A percentile compares a stretch with the other conserved stretches of the same genome.
phyloP scores from a whole-genome alignment of 345 rosid genomes.

The Heritiera fomes region DNA sequence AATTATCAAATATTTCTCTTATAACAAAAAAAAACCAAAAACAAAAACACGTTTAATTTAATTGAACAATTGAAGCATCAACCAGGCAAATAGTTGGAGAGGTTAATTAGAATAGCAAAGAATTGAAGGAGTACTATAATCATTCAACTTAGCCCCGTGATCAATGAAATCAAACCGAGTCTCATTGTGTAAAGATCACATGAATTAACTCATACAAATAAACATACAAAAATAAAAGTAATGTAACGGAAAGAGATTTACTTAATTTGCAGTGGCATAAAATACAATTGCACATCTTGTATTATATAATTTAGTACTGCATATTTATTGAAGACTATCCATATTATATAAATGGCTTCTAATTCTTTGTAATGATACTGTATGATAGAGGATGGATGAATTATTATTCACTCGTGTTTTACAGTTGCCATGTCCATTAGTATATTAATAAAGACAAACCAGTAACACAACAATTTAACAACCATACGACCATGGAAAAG shows the following conservation, averaged over 20 bases:
- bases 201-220: background rate
- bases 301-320: background rate
- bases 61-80: background rate
- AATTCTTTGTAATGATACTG: background rate
- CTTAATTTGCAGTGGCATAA: background rate
- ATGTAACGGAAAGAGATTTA: background rate
- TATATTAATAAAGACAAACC: conserved; percentile 8
- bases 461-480: background rate
- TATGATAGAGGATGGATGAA: too few species aligned
- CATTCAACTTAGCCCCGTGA: background rate
- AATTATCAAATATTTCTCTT: too few species aligned
- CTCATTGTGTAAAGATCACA: background rate
- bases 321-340: background rate
- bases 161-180: background rate
- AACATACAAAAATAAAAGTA: background rate
- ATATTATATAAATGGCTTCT: background rate
- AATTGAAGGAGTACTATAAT: background rate
- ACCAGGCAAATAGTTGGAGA: background rate
- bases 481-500: background rate
- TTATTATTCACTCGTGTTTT: background rate
- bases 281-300: background rate
- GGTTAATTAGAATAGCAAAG: too few species aligned
- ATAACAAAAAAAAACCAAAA: too few species aligned
- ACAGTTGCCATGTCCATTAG: background rate
- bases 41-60: background rate